Evolutionary conservation across 1,284 basidiomycete species (phyloP), one percentile per base, ranked within the genome.

Genomic region (Marasmius tenuissimus): DNA sequence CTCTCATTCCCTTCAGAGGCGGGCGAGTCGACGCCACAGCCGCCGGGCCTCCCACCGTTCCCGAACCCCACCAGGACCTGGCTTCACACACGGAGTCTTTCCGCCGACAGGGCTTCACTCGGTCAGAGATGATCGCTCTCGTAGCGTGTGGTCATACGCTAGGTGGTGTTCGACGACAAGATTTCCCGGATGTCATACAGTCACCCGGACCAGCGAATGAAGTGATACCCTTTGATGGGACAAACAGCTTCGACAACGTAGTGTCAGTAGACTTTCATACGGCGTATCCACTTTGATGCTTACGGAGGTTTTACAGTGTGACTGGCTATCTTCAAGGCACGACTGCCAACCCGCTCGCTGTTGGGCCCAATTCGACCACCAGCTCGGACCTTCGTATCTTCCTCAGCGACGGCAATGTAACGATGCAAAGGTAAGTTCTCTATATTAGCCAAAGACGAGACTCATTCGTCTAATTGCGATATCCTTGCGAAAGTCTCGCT

Each of bases 71-170:
- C n/a, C 64, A 73, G 54, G 65, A 67, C 50, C 48, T 74, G n/a
- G 61, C 66, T 35, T 68, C 65, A 0, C 70, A 70, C 55, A 70
- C 55, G 7, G 66, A 63, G 8, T 64, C 65, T 40, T 76, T 76
- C 63, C 54, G 64, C 11, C 64, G 66, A 8, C 65, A 68, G 57
- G 73, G 73, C 12, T 74, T 73, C 58, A 70, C 63, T 12, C 58
- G 63, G 38, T 61, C 67, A 38, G 72, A 76, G 51, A 76, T 75
- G 74, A 75, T 75, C 42, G 66, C 65, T 47, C 69, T 75, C 47
- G 69, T 70, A 12, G 72, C 73, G 3, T 76, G 74, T 63, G 72
- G 73, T 38, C 73, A 74, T 66, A 70, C 70, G 1, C 63, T 76
- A 22, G 73, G 74, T 22, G 73, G 73, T 34, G 73, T 76, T 6